These are phyloP conservation scores for Podospora bellae-mahoneyi DNA, from an alignment of 495 filamentous ascomycete genomes.

Conservation along the genomic window DNA sequence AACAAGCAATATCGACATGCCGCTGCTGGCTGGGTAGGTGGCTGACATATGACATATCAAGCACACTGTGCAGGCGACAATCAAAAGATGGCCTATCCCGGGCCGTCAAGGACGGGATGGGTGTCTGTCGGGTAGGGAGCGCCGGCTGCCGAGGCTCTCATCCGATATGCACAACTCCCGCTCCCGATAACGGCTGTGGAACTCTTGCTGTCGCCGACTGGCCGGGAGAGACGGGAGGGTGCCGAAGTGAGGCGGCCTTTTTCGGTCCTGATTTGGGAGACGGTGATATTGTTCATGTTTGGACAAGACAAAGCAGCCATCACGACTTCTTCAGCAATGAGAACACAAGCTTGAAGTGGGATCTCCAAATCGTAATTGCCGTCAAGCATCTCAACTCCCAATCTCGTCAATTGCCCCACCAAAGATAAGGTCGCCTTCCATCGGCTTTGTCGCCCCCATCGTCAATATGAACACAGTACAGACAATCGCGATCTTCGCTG, in stretches of 20 bases:
- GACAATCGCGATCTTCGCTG: not conserved
- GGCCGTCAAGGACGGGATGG: not conserved
- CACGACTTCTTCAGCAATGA: not conserved
- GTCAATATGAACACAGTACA: not conserved
- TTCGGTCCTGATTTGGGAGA: no score
- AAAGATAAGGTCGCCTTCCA: not conserved
- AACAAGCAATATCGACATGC: not conserved
- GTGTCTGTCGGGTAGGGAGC: not conserved
- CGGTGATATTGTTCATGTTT: not conserved
- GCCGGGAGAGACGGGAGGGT: not conserved
- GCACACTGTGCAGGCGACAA: not conserved
- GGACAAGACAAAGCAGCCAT: not conserved
- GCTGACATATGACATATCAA: not conserved
- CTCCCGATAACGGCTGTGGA: not conserved
- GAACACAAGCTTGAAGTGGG: not conserved
- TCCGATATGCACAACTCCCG: not conserved
- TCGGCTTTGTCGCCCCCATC: not conserved
- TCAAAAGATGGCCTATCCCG: not conserved
- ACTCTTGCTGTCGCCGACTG: not conserved
- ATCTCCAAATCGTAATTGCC: not conserved
- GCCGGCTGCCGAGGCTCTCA: not conserved
- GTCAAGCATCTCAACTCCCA: not conserved
- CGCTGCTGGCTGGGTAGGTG: not conserved
- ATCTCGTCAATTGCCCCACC: not conserved
- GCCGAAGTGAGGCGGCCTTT: not conserved